Evolutionary conservation across 2,329 filamentous ascomycete species (phyloP).

Genomic region (Colletotrichum acutatum): DNA sequence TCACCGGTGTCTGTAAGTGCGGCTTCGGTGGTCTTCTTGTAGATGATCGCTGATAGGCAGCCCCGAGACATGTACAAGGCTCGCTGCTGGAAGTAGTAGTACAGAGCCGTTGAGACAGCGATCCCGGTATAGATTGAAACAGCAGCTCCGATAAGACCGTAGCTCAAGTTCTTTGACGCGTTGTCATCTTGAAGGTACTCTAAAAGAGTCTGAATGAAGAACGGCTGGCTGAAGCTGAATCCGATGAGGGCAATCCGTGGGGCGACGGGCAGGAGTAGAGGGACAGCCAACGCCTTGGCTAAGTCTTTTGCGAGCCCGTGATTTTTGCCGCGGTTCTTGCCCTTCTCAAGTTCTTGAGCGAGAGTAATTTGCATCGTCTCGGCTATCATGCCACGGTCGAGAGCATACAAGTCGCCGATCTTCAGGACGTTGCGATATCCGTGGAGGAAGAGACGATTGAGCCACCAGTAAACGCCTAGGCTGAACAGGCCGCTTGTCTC

Average conservation of each 20-base stretch:
- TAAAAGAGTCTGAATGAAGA: slow-evolving; percentile 53
- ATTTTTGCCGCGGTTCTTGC: slow-evolving; percentile 25
- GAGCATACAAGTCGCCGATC: slow-evolving; percentile 45
- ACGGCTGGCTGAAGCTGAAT: slow-evolving; percentile 55
- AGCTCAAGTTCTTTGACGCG: slow-evolving; percentile 40
- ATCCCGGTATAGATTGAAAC: slow-evolving; percentile 46
- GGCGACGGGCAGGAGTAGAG: slow-evolving; percentile 47
- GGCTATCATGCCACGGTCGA: slow-evolving; percentile 44
- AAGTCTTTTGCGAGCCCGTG: slow-evolving; percentile 45
- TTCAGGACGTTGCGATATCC: slow-evolving; percentile 46
- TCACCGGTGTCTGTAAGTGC: slow-evolving; percentile 40
- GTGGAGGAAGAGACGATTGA: slow-evolving; percentile 46
- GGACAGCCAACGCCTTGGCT: slow-evolving; percentile 43
- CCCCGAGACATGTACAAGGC: slow-evolving; percentile 44
- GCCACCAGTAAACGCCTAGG: slow-evolving; percentile 48
- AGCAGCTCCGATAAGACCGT: slow-evolving; percentile 47
- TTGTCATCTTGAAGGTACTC: slow-evolving; percentile 44
- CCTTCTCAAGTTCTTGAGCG: slow-evolving; percentile 28
- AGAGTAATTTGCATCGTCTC: slow-evolving; percentile 37
- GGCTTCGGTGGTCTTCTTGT: slow-evolving; percentile 45
- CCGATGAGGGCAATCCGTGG: slow-evolving; percentile 51
- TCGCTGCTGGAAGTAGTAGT: slow-evolving; percentile 45
- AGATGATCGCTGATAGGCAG: slow-evolving; percentile 44
- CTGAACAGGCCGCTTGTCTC: slow-evolving; percentile 47
- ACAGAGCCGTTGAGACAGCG: slow-evolving; percentile 46